Base-by-base conservation (phyloP, 2,329 filamentous ascomycete genomes). In the Sclerotinia borealis region DNA sequence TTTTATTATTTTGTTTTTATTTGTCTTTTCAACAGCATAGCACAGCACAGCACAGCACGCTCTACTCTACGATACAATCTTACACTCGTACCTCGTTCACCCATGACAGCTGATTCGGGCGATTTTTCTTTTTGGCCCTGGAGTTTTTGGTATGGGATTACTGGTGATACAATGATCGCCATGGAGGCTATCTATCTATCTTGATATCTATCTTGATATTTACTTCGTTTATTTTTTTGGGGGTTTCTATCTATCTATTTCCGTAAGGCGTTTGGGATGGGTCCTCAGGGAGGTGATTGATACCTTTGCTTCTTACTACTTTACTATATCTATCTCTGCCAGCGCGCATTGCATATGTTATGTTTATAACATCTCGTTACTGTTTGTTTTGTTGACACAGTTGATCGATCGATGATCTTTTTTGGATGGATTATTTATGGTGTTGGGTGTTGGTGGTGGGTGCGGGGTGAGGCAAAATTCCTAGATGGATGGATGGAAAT, bases 401-500 rank as follows among this genome's bases (percentile, higher is more conserved):
- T 52, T 19, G n/a, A 52, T 25, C 13, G 37, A 51, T 45, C 22
- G 47, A 41, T 41, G n/a, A n/a, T n/a, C n/a, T 15, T 61, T 52
- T 61, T 61, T 25, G 59, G 59, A 52, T 52, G 59, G 48, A 61
- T 61, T 61, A 2, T 41, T 61, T 61, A 2, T 41, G 47, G 59
- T 49, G 43, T 59, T 59, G 56, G 56, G 56, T 17, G 37, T 39
- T 39, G 37, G 37, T 39, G 37, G 17, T 39, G 37, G 37, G 37
- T 17, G 17, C 17, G 37, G 37, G 37, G 17, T 39, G 43, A 45
- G 7, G 31, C 31, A 58, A 59, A 59, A 59, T 59, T 59, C 56
- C 41, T 49, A 59, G 29, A 48, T 29, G 41, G 56, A 48, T 29
- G 41, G 56, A 59, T 39, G 56, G 41, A 31, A 61, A 52, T 61